Evolutionary conservation across 495 filamentous ascomycete genomes (phyloP).

Genomic region (Acidomyces sp.): DNA sequence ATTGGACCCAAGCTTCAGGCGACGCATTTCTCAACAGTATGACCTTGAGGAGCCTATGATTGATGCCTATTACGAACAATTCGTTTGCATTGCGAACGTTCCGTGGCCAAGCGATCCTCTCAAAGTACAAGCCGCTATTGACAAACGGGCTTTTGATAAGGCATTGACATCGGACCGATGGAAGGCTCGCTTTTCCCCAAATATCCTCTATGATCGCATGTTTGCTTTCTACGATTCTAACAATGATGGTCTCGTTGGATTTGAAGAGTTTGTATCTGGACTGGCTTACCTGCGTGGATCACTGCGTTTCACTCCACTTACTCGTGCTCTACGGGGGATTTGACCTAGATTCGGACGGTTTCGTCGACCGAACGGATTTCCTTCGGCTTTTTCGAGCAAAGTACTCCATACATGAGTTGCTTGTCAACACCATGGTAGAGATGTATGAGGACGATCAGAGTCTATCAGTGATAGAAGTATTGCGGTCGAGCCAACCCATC

Average conservation of each 20-base stretch:
- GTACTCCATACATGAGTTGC: conserved; percentile 72
- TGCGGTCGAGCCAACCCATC: conserved; percentile 24
- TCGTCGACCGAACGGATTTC: conserved; percentile 76
- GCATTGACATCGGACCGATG: conserved; percentile 46
- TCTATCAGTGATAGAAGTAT: conserved; percentile 29
- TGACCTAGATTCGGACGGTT: conserved; percentile 84
- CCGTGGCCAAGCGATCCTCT: conserved; percentile 77
- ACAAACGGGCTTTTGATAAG: conserved; percentile 77
- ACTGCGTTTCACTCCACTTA: conserved; percentile 51
- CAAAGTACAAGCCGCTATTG: conserved; percentile 66
- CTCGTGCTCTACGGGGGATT: conserved; percentile 42
- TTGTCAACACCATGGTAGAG: conserved; percentile 71
- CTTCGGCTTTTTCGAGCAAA: conserved; percentile 82
- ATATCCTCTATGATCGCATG: conserved; percentile 86
- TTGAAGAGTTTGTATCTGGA: conserved; percentile 77
- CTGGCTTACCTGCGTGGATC: conserved; percentile 63
- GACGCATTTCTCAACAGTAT: conserved; percentile 55
- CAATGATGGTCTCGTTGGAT: conserved; percentile 77
- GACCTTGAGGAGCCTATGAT: conserved; percentile 70
- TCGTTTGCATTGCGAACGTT: conserved; percentile 76
- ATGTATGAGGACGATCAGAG: conserved; percentile 50
- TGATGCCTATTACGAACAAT: conserved; percentile 92
- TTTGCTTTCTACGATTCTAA: conserved; percentile 94
- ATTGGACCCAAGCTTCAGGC: conserved; percentile 48
- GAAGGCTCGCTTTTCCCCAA: conserved; percentile 48